These are phyloP conservation scores for Microcyclospora pomicola DNA, from an alignment of 2,329 filamentous ascomycete species.

Conservation along the genomic window DNA sequence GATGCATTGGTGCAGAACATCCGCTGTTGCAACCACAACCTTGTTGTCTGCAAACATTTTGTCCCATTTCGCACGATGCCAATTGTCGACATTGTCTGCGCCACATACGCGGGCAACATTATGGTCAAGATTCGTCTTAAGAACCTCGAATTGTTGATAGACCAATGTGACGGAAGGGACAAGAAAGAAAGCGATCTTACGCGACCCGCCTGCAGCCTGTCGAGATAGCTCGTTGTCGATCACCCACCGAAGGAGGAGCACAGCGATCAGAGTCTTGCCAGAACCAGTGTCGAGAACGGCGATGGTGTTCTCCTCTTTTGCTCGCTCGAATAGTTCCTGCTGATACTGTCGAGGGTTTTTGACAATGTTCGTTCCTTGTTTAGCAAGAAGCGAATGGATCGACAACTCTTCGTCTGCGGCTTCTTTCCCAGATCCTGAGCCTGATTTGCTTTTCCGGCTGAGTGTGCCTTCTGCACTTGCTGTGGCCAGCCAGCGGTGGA, in stretches of 20 bases:
- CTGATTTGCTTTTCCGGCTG: slow-evolving; percentile 25
- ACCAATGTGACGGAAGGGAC: slow-evolving; percentile 78
- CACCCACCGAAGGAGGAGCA: slow-evolving; percentile 62
- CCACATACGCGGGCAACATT: slow-evolving; percentile 63
- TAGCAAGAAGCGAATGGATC: slow-evolving; percentile 39
- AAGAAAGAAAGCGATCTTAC: slow-evolving; percentile 70
- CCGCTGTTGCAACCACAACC: slow-evolving; percentile 85
- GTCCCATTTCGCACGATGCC: slow-evolving; percentile 47
- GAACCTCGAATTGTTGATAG: slow-evolving; percentile 73
- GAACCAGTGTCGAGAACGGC: slow-evolving; percentile 91
- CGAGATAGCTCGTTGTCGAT: slow-evolving; percentile 65
- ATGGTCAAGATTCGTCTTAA: slow-evolving; percentile 68
- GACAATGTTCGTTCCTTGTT: slow-evolving; percentile 47
- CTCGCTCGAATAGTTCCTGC: slow-evolving; percentile 75
- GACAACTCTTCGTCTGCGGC: slow-evolving; percentile 36
- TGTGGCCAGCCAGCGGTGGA: slow-evolving; percentile 29
- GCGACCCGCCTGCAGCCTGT: slow-evolving; percentile 44
- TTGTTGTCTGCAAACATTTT: slow-evolving; percentile 50
- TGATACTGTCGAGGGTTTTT: slow-evolving; percentile 80
- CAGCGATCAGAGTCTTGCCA: slow-evolving; percentile 93
- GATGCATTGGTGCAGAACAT: slow-evolving; percentile 67
- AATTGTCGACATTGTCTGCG: slow-evolving; percentile 46
- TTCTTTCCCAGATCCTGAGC: slow-evolving; percentile 8
- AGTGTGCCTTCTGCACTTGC: slow-evolving; percentile 31
- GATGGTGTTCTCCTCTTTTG: slow-evolving; percentile 74